Percentiles rank a stretch among this genome's conserved stretches.
Evolutionary conservation across 345 rosid species (phyloP).

Genomic region (Citropsis articulata): DNA sequence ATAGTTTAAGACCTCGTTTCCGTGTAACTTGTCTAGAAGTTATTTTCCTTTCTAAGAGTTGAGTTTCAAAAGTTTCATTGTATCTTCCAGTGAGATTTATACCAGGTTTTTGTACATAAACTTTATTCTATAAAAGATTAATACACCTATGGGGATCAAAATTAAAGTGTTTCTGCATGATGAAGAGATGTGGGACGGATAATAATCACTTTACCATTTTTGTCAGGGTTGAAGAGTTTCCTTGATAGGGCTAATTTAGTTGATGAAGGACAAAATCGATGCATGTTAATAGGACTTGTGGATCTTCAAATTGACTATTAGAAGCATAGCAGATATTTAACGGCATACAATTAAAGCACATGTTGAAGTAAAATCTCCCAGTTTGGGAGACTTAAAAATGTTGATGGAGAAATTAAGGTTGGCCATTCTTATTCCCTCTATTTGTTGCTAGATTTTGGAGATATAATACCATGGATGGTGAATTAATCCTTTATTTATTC

Average conservation of each 20-base stretch:
- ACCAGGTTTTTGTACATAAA: background rate
- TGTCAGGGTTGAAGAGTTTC: background rate
- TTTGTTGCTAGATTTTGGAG: background rate
- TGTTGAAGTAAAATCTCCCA: slow-evolving; percentile 4
- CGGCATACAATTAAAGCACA: background rate
- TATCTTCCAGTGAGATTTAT: background rate
- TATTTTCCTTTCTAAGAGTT: background rate
- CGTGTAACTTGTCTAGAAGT: background rate
- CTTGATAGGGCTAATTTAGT: background rate
- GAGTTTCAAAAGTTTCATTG: background rate
- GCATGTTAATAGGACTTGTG: background rate
- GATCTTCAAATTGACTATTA: background rate
- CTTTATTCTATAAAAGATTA: background rate
- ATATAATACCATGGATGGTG: background rate
- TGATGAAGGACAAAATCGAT: background rate
- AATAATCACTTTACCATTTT: background rate
- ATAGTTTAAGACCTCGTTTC: background rate
- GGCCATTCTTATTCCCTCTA: background rate
- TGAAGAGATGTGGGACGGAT: background rate
- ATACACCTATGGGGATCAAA: background rate
- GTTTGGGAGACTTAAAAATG: background rate
- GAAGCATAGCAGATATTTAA: background rate
- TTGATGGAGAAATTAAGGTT: background rate
- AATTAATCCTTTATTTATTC: background rate
- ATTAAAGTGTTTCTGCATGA: background rate